phyloP scores from a whole-genome alignment of 2,329 filamentous ascomycete species.

The Sordariomycetes sp. region DNA sequence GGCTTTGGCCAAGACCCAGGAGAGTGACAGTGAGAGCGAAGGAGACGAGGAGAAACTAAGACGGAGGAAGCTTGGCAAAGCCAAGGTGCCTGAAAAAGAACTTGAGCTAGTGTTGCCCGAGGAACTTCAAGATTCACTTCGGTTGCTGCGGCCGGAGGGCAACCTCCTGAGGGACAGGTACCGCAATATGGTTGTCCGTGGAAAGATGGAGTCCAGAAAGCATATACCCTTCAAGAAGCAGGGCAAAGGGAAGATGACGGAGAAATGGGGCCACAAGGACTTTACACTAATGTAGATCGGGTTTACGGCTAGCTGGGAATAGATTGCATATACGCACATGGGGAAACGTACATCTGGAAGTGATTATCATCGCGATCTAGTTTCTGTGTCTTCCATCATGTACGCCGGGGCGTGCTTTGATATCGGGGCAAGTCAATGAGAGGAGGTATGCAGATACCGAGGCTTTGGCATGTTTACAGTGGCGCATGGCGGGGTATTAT shows the following conservation, averaged over 20 bases:
- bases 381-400: not conserved
- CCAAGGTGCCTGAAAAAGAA: conserved; percentile 61
- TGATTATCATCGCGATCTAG: not conserved
- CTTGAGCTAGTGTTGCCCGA: conserved; percentile 73
- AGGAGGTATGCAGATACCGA: not conserved
- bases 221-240: conserved; percentile 72
- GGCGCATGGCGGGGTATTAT: not conserved
- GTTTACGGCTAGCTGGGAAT: not conserved
- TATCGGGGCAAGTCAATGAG: not conserved
- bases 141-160: conserved; percentile 85
- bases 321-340: not conserved
- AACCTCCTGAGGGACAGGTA: conserved; percentile 89
- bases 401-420: not conserved
- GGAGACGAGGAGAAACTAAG: conserved; percentile 52
- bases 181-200: conserved; percentile 73
- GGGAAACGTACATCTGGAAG: not conserved
- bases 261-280: conserved; percentile 98
- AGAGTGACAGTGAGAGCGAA: conserved; percentile 37
- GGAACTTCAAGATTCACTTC: conserved; percentile 68
- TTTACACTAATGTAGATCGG: conserved; percentile 32
- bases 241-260: conserved; percentile 65
- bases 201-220: conserved; percentile 75
- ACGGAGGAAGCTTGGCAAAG: conserved; percentile 60
- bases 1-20: conserved; percentile 23
- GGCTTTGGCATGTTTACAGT: not conserved